Base-by-base conservation (phyloP, 768 basidiomycete species). In the Trametes villosa region DNA sequence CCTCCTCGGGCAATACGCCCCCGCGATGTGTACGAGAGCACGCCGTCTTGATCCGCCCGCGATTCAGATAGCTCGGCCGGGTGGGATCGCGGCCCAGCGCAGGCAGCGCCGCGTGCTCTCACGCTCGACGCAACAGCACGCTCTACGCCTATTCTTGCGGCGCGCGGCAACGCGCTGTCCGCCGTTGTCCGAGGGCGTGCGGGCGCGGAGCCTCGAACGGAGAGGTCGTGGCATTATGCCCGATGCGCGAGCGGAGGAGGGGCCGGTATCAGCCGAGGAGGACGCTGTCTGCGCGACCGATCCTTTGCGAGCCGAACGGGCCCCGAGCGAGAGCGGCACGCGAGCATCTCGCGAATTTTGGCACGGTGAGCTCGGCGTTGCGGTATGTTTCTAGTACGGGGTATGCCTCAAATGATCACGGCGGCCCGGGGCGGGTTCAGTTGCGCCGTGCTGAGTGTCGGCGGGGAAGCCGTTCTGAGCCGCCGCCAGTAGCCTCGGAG, bases 41-140 rank as follows among this genome's bases (percentile, higher is more conserved):
- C 36, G 4, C 36, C 20, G 20, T 31, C 42, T 24, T 54, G 53
- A 54, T 54, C 53, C 53, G 53, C 26, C 53, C 53, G 53, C 24
- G 27, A 36, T 57, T 33, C 31, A 47, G 47, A 49, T 48, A 57
- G 34, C 9, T 11, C 9, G 12, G 6, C 24, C 13, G 34, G 55
- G 45, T 38, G 34, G 45, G 45, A 29, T 29, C 34, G 44, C 24
- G n/a, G 36, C 36, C 18, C 4, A 8, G 2, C 31, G 17, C 27
- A 17, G 27, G 20, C 17, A 13, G 30, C 38, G 9, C 38, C 22
- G n/a, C 24, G 20, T 40, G 26, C 20, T 33, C 18, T 27, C 38
- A 41, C 38, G 41, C 7, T 13, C 7, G 18, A 11, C n/a, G n/a
- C n/a, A n/a, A n/a, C n/a, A n/a, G n/a, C n/a, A n/a, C n/a, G n/a